Evolutionary conservation across 306 rosid species (phyloP).

Genomic region (Malus domestica): ASM211411v1 NC_041798.1:25569001-25569500

Average conservation of each 20-base stretch:
- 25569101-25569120: conserved; percentile 70
- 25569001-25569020: conserved; percentile 72
- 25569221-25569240: conserved; percentile 90
- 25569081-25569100: conserved; percentile 83
- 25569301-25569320: conserved; percentile 99
- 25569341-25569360: conserved; percentile 95
- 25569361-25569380: conserved; percentile 92
- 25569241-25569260: conserved; percentile 96
- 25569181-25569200: conserved; percentile 78
- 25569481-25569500: conserved; percentile 88
- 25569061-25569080: conserved; percentile 78
- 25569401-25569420: conserved; percentile 92
- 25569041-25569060: conserved; percentile 84
- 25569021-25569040: conserved; percentile 86
- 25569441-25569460: conserved; percentile 67
- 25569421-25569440: conserved; percentile 92
- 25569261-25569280: conserved; percentile 76
- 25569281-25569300: conserved; percentile 78
- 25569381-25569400: conserved; percentile 99
- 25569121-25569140: conserved; percentile 39
- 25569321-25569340: conserved; percentile 76
- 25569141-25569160: conserved; percentile 69
- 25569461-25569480: conserved; percentile 73
- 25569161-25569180: conserved; percentile 74
- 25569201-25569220: conserved; percentile 84